phyloP scores from a whole-genome alignment of 257 asterid species.

The Solanum paucissectum region DNA sequence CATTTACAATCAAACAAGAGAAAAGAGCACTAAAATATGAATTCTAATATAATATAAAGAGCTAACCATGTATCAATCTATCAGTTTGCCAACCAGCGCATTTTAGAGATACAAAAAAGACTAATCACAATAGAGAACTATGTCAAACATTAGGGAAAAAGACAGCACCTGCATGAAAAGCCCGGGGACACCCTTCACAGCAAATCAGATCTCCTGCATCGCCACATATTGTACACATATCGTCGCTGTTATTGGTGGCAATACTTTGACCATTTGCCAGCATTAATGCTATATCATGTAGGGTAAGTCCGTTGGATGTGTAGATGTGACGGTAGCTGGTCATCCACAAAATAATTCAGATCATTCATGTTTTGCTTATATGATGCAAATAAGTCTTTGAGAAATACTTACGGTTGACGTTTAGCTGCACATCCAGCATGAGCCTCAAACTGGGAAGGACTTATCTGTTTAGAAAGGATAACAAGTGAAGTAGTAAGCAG shows the following conservation, averaged over 20 bases:
- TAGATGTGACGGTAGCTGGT: slow-evolving; percentile 91
- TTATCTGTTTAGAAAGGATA: slow-evolving; percentile 41
- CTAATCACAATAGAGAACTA: not conserved
- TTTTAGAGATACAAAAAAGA: not conserved
- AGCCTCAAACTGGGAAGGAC: slow-evolving; percentile 98
- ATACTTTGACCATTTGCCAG: slow-evolving; percentile 80
- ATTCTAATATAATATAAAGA: not conserved
- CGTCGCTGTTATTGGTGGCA: slow-evolving; percentile 68
- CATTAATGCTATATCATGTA: slow-evolving; percentile 94
- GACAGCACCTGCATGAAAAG: slow-evolving; percentile 73
- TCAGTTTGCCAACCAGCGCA: not conserved
- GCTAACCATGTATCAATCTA: not conserved
- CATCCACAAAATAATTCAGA: slow-evolving; percentile 1
- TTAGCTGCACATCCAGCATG: slow-evolving; percentile 99
- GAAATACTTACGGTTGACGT: slow-evolving; percentile 90
- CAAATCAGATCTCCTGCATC: slow-evolving; percentile 68
- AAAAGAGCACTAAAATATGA: not conserved
- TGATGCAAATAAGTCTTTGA: not conserved
- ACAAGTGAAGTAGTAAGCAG: not conserved
- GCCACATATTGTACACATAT: slow-evolving; percentile 95
- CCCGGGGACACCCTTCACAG: slow-evolving; percentile 94
- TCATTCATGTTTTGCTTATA: not conserved
- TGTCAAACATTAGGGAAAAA: not conserved
- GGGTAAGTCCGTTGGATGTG: slow-evolving; percentile 80
- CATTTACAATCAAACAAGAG: not conserved